Conservation (phyloP, 805 yeast species). For the Groenewaldozyma salmanticensis region DNA sequence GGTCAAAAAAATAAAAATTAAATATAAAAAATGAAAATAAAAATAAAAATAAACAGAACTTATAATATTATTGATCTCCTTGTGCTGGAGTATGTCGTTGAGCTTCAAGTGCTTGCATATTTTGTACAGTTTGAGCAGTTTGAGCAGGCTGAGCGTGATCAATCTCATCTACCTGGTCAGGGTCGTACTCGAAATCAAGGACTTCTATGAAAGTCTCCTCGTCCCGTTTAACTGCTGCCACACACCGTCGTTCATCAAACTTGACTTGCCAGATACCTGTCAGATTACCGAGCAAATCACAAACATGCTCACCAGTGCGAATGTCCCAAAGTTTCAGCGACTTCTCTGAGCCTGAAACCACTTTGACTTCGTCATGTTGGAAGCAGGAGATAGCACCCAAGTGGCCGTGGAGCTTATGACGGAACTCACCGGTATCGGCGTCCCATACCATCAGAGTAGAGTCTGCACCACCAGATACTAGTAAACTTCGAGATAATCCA, state of each 20-base stretch:
- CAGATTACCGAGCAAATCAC: slow-evolving; percentile 61
- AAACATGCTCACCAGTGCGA: slow-evolving; percentile 61
- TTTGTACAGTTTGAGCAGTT: too few species aligned
- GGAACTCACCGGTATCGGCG: slow-evolving; percentile 57
- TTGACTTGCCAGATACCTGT: slow-evolving; percentile 94
- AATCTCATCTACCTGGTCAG: slow-evolving; percentile 4
- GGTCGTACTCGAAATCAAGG: slow-evolving; percentile 56
- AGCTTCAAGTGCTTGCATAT: too few species aligned
- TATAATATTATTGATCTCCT: too few species aligned
- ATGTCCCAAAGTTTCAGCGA: slow-evolving; percentile 85
- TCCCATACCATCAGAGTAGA: slow-evolving; percentile 89
- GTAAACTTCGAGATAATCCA: slow-evolving; percentile 60
- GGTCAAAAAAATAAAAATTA: too few species aligned
- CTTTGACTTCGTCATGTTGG: slow-evolving; percentile 72
- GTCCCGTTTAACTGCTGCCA: slow-evolving; percentile 79
- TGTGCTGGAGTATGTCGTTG: too few species aligned
- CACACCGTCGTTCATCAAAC: slow-evolving; percentile 73
- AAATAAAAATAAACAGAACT: too few species aligned
- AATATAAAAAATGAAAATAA: too few species aligned
- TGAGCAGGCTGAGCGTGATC: neutral
- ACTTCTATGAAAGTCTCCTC: slow-evolving; percentile 72
- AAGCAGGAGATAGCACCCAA: slow-evolving; percentile 86
- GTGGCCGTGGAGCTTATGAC: slow-evolving; percentile 67
- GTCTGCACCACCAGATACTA: slow-evolving; percentile 95
- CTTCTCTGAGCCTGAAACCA: slow-evolving; percentile 83